Conservation (phyloP, 108 stramenopile genomes). For the Skeletonema tropicum region DNA sequence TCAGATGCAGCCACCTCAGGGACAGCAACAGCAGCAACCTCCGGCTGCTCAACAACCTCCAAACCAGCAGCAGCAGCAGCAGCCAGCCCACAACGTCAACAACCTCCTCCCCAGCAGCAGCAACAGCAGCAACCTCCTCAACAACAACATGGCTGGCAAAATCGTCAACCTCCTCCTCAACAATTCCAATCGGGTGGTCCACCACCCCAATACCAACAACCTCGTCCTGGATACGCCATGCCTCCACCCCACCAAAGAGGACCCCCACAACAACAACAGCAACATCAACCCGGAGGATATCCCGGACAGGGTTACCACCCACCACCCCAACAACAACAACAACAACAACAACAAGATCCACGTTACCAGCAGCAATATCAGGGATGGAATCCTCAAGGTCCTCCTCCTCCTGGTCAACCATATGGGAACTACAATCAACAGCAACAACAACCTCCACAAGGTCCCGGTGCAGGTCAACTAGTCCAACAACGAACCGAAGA, state of each 20-base stretch:
- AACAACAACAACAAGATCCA: conserved; percentile 18
- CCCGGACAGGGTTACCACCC: conserved; percentile 21
- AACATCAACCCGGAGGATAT: conserved; percentile 20
- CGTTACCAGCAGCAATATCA: conserved; percentile 17
- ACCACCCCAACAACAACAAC: conserved; percentile 22
- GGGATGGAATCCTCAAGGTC: conserved; percentile 3
- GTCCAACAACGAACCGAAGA: conserved; percentile 44
- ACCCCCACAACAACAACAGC: conserved; percentile 15
- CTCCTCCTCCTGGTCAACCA: conserved; percentile 9
- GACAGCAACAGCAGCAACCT: conserved; percentile 6
- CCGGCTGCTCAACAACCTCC: not conserved
- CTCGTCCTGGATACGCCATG: conserved; percentile 36
- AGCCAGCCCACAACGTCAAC: not conserved
- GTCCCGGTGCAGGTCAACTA: conserved; percentile 43
- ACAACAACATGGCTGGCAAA: conserved; percentile 11
- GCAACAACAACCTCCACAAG: not conserved
- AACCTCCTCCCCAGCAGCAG: conserved; percentile 29
- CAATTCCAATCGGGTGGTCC: conserved; percentile 6
- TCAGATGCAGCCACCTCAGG: conserved; percentile 8
- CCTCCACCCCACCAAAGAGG: conserved; percentile 22
- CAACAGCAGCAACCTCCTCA: conserved; percentile 9
- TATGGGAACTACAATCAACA: conserved; percentile 9
- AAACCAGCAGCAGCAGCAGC: not conserved
- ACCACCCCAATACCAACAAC: conserved; percentile 16
- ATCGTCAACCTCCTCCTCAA: conserved; percentile 10